A percentile compares a stretch with the other conserved stretches of the same genome.
phyloP scores from a whole-genome alignment of 345 rosid genomes.

The Conringia planisiliqua region DNA sequence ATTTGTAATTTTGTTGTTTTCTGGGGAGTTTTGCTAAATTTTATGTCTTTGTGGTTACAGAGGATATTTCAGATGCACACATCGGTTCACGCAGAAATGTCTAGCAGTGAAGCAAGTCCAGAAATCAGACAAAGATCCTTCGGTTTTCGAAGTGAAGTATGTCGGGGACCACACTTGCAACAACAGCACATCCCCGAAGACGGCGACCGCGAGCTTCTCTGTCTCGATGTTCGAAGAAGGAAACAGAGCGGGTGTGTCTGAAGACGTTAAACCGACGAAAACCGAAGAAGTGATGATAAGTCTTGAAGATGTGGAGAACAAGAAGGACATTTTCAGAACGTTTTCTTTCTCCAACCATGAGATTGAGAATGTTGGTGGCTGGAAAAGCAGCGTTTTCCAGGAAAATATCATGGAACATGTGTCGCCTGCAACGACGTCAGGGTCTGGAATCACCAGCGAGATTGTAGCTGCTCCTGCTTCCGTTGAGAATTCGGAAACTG shows the following conservation, averaged over 20 bases:
- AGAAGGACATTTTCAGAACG: slow-evolving; percentile 28
- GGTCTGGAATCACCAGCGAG: slow-evolving; percentile 27
- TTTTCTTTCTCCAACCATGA: slow-evolving; percentile 29
- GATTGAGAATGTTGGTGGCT: not conserved
- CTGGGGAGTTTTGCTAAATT: not conserved
- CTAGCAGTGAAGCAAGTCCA: slow-evolving; percentile 87
- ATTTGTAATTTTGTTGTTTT: not conserved
- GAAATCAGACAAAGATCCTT: slow-evolving; percentile 68
- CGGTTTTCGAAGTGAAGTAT: slow-evolving; percentile 57
- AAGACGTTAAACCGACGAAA: slow-evolving; percentile 26
- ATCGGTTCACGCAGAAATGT: slow-evolving; percentile 58
- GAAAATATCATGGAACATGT: slow-evolving; percentile 2
- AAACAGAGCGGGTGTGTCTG: slow-evolving; percentile 22
- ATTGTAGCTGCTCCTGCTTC: slow-evolving; percentile 24
- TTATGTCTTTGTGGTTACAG: slow-evolving; percentile 38
- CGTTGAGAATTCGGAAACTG: slow-evolving; percentile 39
- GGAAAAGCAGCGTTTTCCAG: slow-evolving; percentile 20
- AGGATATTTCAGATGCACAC: slow-evolving; percentile 86
- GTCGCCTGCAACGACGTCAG: slow-evolving; percentile 32
- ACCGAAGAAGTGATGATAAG: slow-evolving; percentile 24
- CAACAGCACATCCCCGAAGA: not conserved
- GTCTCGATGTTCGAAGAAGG: not conserved
- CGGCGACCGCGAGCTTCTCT: slow-evolving; percentile 13
- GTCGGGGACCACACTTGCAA: slow-evolving; percentile 67
- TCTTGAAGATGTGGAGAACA: slow-evolving; percentile 18